Base-by-base conservation (phyloP, 2,329 filamentous ascomycete genomes). In the Bisporella sp. region DNA sequence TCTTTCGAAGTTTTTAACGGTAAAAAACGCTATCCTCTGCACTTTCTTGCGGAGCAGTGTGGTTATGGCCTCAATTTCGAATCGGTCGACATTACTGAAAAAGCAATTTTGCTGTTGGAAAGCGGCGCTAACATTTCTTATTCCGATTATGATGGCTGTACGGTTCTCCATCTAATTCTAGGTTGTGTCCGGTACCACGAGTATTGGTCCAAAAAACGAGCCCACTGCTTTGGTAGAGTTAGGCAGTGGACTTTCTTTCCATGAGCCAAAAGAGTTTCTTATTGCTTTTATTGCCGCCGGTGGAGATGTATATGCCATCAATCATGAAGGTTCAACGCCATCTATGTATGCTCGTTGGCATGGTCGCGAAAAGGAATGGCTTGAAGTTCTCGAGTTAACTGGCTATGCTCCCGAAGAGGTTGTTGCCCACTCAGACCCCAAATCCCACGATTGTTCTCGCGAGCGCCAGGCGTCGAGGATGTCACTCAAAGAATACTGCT, bases 341-440 rank as follows among this genome's bases (percentile, higher is more conserved):
- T 45, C 48, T 47, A 31, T 32, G 32, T 32, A n/a, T 41, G 44
- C 48, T 35, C 31, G 29, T 39, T n/a, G 12, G 12, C 47, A 28
- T 42, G 12, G 31, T n/a, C 48, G 35, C n/a, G 29, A 29, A 32
- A 41, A 41, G 30, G 45, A 46, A 33, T 50, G 48, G 48, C 21
- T 47, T 41, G 48, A 50, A 41, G 48, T 44, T 35, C 48, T 50
- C 31, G 43, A 28, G 35, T 31, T 5, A 21, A 21, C 33, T 35
- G 48, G 48, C 7, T 50, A 45, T 43, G 37, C 47, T 50, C 13
- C 37, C 21, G 42, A 33, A 45, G 21, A 88, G 68, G 63, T 84
- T 83, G 40, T 48, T 30, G 47, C 47, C 39, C 37, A 48, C 28
- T 48, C 47, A 48, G 39, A 48, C 11, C 47, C 47, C 21, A 29